Evolutionary conservation across 1,284 basidiomycete species (phyloP).

Genomic region (Hortiboletus rubellus): DNA sequence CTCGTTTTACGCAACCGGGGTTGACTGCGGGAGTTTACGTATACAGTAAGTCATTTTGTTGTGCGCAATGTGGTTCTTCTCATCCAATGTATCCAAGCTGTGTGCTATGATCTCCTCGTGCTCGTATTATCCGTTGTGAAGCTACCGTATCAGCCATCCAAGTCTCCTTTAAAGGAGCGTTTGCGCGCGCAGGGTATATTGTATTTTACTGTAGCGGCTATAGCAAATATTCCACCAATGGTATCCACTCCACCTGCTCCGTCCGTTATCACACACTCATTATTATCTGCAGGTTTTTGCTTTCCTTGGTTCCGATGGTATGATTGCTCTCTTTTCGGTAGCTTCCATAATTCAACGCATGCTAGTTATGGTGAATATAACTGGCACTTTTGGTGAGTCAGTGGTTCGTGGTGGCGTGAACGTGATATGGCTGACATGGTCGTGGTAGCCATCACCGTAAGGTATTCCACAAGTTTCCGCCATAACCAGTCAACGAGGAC

Average conservation of each 20-base stretch:
- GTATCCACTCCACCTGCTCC: not conserved
- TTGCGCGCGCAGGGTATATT: constrained; percentile 19
- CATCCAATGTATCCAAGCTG: constrained; percentile 9
- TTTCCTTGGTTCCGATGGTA: constrained; percentile 4
- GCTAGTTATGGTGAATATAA: constrained; percentile 13
- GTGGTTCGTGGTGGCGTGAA: not conserved
- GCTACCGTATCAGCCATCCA: constrained; percentile 8
- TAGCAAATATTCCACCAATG: constrained; percentile 12
- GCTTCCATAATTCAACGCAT: not conserved
- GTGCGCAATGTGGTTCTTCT: not conserved
- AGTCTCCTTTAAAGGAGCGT: constrained; percentile 15
- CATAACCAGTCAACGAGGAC: no score
- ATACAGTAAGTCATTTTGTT: constrained; percentile 15
- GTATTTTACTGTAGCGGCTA: constrained; percentile 22
- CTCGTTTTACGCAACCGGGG: not conserved
- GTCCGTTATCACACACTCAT: not conserved
- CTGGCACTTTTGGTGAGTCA: constrained; percentile 14
- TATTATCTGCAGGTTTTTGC: constrained; percentile 10
- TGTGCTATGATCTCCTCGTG: constrained; percentile 22
- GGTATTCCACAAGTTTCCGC: not conserved
- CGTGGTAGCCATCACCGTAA: constrained; percentile 12
- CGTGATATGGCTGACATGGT: not conserved
- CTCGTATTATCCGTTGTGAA: constrained; percentile 18
- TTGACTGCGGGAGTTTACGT: constrained; percentile 6
- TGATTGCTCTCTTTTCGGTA: not conserved